These are phyloP conservation scores for Fusarium sublunatum DNA, from an alignment of 2,329 filamentous ascomycete genomes.

Conservation along the genomic window DNA sequence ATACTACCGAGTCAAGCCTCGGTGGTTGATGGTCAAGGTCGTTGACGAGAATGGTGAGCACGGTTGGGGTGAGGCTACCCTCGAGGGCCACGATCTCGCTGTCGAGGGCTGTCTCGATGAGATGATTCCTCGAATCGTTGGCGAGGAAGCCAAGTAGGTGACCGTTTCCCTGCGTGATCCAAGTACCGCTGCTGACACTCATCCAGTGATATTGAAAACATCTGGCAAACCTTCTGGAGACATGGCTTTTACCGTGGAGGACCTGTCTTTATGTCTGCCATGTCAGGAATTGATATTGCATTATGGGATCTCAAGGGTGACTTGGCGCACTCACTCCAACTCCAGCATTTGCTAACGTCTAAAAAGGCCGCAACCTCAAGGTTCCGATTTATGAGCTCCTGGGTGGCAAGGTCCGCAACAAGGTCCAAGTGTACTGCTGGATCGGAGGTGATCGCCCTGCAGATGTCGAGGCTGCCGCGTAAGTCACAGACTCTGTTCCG, in stretches of 20 bases:
- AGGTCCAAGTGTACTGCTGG: constrained; percentile 80
- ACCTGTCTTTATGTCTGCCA: constrained; percentile 82
- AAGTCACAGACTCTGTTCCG: constrained; percentile 38
- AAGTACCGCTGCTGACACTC: rapidly evolving
- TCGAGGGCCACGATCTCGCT: constrained; percentile 79
- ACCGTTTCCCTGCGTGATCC: rapidly evolving
- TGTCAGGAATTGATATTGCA: constrained; percentile 82
- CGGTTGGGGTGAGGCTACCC: constrained; percentile 80
- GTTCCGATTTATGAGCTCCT: constrained; percentile 80
- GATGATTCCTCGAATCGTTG: constrained; percentile 70
- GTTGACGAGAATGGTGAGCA: constrained; percentile 71
- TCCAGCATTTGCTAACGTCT: too few species aligned
- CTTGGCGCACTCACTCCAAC: rapidly evolving
- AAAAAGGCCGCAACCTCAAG: constrained; percentile 58
- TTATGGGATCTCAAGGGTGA: constrained; percentile 79
- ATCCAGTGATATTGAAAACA: constrained; percentile 78
- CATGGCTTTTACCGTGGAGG: constrained; percentile 81
- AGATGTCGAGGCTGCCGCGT: constrained; percentile 74
- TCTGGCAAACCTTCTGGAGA: constrained; percentile 81
- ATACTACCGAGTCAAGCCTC: constrained; percentile 78
- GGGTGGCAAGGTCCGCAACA: constrained; percentile 77
- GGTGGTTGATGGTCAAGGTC: constrained; percentile 84
- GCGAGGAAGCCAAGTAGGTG: constrained; percentile 75
- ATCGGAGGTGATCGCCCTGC: constrained; percentile 78
- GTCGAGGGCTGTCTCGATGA: constrained; percentile 80